A percentile compares a stretch with the other conserved stretches of the same genome.
Evolutionary conservation across 345 rosid genomes (phyloP).

Genomic region (Raphanus sativus): DNA sequence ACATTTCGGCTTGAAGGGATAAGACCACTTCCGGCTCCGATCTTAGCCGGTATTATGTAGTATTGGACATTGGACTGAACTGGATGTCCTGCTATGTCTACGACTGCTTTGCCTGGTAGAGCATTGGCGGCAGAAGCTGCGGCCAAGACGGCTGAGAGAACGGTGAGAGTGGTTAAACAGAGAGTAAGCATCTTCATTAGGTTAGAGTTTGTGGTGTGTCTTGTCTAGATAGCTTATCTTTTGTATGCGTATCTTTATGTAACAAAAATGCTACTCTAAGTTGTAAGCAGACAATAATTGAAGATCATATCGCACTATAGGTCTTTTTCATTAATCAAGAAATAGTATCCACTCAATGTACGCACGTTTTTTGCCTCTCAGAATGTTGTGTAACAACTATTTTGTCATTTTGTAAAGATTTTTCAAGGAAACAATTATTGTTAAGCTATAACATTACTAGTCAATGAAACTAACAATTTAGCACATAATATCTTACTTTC

Average conservation of each 20-base stretch:
- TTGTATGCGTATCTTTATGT: neutral
- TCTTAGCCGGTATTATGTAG: conserved; percentile 37
- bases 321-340: neutral
- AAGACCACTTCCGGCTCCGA: conserved; percentile 33
- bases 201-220: conserved; percentile 16
- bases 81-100: conserved; percentile 16
- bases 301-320: neutral
- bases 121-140: neutral
- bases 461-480: neutral
- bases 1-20: conserved; percentile 20
- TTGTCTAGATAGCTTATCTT: conserved; percentile 2
- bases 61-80: conserved; percentile 24
- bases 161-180: conserved; percentile 13
- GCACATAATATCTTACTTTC: neutral
- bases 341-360: neutral
- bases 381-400: neutral
- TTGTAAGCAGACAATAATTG: conserved; percentile 5
- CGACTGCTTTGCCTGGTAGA: conserved; percentile 15
- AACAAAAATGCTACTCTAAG: conserved; percentile 2
- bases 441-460: neutral
- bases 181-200: conserved; percentile 22
- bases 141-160: conserved; percentile 20
- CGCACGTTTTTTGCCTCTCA: conserved; percentile 8
- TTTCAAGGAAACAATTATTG: neutral
- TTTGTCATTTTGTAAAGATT: conserved; percentile 7